Evolutionary conservation across 106 monocot genomes (phyloP).

Genomic region (Allium cepa): DNA sequence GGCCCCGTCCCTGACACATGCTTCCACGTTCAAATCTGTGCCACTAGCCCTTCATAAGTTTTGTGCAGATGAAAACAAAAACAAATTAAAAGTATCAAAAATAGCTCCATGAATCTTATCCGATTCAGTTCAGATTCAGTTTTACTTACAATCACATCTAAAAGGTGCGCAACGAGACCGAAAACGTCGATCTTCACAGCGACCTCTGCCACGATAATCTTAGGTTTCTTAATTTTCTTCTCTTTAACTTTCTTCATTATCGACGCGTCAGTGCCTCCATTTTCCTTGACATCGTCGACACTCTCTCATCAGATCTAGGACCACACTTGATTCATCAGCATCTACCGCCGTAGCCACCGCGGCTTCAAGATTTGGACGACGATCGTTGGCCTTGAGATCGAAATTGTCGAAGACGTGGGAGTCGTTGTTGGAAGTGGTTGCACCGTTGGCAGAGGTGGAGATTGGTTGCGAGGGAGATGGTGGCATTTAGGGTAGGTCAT

Average conservation of each 20-base stretch:
- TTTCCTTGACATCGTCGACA: slow-evolving; percentile 12
- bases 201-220: slow-evolving; percentile 85
- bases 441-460: background rate
- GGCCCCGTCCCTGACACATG: too few species aligned
- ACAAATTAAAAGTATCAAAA: background rate
- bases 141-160: slow-evolving; percentile 56
- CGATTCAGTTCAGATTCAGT: background rate
- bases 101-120: too few species aligned
- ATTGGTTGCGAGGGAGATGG: slow-evolving; percentile 1
- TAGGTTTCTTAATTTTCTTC: slow-evolving; percentile 54
- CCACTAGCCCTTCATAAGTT: slow-evolving; percentile 45
- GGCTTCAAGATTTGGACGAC: slow-evolving; percentile 48
- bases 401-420: slow-evolving; percentile 66
- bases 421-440: background rate
- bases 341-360: slow-evolving; percentile 15
- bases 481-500: slow-evolving; percentile 51
- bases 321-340: background rate
- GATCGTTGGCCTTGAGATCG: slow-evolving; percentile 65
- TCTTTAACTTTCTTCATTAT: slow-evolving; percentile 57
- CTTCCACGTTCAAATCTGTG: too few species aligned
- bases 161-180: slow-evolving; percentile 62
- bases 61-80: slow-evolving; percentile 20
- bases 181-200: slow-evolving; percentile 60
- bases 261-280: slow-evolving; percentile 8
- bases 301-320: slow-evolving; percentile 34